phyloP scores from a whole-genome alignment of 768 basidiomycete species.

The Lyophyllum shimeji region DNA sequence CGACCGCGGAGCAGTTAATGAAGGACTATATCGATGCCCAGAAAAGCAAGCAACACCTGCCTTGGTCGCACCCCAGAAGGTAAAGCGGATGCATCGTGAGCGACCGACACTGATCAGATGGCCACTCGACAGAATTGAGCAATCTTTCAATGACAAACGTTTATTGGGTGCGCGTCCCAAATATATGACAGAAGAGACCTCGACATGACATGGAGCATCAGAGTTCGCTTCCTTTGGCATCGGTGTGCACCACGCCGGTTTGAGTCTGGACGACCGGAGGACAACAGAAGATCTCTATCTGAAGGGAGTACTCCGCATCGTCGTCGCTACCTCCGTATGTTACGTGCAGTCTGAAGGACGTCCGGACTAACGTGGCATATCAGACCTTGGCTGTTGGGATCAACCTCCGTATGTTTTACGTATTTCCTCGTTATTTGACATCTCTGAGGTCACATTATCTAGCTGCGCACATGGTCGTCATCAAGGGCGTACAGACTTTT shows the following conservation, averaged over 20 bases:
- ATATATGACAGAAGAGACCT: background rate
- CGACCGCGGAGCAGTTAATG: conserved; percentile 75
- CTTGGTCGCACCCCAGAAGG: conserved; percentile 69
- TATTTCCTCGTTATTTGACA: background rate
- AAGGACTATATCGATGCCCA: conserved; percentile 66
- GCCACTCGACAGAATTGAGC: conserved; percentile 44
- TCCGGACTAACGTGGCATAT: conserved; percentile 5
- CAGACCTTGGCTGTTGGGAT: conserved; percentile 96
- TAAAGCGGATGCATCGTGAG: conserved; percentile 21
- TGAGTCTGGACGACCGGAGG: conserved; percentile 70
- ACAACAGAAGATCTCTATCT: conserved; percentile 74
- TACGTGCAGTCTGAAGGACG: background rate
- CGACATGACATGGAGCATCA: conserved; percentile 20
- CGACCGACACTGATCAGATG: conserved; percentile 4
- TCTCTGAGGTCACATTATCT: conserved; percentile 3
- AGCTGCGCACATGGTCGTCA: conserved; percentile 93
- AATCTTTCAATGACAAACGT: conserved; percentile 64
- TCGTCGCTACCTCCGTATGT: conserved; percentile 84
- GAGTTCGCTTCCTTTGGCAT: conserved; percentile 74
- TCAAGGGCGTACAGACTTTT: conserved; percentile 87
- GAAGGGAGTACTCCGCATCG: conserved; percentile 58
- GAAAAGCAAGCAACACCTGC: conserved; percentile 47
- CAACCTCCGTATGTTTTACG: conserved; percentile 71
- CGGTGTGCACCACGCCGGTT: conserved; percentile 91
- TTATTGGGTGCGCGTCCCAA: conserved; percentile 49